Base-by-base conservation (phyloP, 2,329 filamentous ascomycete species). In the Dactylellina drechsleri region DNA sequence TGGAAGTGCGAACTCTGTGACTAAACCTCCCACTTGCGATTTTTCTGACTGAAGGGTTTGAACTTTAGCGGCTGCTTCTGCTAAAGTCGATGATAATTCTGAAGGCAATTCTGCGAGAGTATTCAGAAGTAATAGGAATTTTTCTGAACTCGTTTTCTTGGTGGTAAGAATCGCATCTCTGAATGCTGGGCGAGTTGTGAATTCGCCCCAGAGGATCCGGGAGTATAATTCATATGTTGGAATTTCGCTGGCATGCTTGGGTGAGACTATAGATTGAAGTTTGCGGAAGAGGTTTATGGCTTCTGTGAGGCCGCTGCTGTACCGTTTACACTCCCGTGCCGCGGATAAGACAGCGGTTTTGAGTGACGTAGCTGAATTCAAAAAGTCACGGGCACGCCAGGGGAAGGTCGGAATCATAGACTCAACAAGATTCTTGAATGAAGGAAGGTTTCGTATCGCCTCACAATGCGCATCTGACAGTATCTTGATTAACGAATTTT, bases 361-460 rank as follows among this genome's bases (percentile, higher is more conserved):
- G 1, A 93, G 84, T 28, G 84, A 82, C 1, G 83, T 80, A 73
- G 92, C 86, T 12, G 88, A 85, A n/a, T 89, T 84, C 0, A 93
- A 83, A 18, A 92, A 80, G 5, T 81, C 81, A 68, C 84, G 84
- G 13, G 71, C 64, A 4, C 53, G 50, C 64, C 71, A 68, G 13
- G 71, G 71, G 41, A 75, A 75, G n/a, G 31, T 65, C 12, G 43
- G 53, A 40, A 75, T 65, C 10, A 47, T 68, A 10, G 71, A 47
- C 59, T 75, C 71, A 13, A 75, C 64, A 6, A 68, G 52, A 15
- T 43, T 58, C 56, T 60, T 68, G 31, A 93, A 93, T 1, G 92
- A 94, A 1, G 87, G 85, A 16, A 92, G 82, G 70, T 87, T 90
- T 41, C 91, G 87, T 6, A 91, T 81, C 10, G 90, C 89, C 77